A percentile compares a stretch with the other conserved stretches of the same genome.
phyloP scores from a whole-genome alignment of 2,329 filamentous ascomycete genomes.

The Fusarium torreyae region DNA sequence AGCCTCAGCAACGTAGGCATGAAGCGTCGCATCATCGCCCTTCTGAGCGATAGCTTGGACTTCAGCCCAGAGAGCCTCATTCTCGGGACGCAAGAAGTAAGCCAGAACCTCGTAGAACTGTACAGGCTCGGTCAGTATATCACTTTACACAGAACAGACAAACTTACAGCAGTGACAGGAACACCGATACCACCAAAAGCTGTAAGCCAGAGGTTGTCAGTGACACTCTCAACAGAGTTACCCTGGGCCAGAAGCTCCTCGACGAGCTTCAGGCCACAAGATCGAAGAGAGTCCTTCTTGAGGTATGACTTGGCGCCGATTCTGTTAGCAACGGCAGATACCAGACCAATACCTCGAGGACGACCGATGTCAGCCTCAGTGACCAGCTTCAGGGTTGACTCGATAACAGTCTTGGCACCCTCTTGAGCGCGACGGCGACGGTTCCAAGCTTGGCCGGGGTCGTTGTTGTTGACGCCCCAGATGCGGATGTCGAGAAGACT shows the following conservation, averaged over 20 bases:
- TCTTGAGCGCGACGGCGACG: conserved; percentile 61
- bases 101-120: conserved; percentile 62
- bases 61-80: conserved; percentile 59
- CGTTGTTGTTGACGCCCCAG: conserved; percentile 64
- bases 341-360: conserved; percentile 53
- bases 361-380: conserved; percentile 54
- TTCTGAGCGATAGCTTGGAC: conserved; percentile 58
- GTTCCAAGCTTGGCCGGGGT: conserved; percentile 63
- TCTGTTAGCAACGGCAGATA: conserved; percentile 48
- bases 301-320: conserved; percentile 51
- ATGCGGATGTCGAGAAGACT: conserved; percentile 61
- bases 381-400: conserved; percentile 59
- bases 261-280: conserved; percentile 57
- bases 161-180: conserved; percentile 56
- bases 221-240: conserved; percentile 53
- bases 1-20: conserved; percentile 59
- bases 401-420: conserved; percentile 54
- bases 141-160: not conserved
- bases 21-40: conserved; percentile 54
- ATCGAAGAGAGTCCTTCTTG: conserved; percentile 57
- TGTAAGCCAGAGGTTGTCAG: conserved; percentile 57
- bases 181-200: conserved; percentile 60
- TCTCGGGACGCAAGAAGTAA: conserved; percentile 60
- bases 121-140: not conserved
- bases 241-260: conserved; percentile 56